Conservation (phyloP, 352 stramenopile species). For the Globisporangium megalacanthum region DNA sequence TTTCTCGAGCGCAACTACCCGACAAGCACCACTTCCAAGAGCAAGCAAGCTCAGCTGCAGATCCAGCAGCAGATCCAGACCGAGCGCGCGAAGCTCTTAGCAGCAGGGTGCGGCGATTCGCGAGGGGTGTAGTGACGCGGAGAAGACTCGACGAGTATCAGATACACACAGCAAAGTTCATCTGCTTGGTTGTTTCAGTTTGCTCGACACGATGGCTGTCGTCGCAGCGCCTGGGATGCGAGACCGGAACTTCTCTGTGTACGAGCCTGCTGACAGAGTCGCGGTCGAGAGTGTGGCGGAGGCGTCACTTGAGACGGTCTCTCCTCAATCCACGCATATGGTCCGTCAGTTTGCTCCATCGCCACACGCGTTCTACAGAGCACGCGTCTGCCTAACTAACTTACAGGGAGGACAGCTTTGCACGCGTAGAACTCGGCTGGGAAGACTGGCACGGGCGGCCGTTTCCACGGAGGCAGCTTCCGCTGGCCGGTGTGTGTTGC, state of each 20-base stretch:
- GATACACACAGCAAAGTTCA: neutral
- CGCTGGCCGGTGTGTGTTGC: constrained; percentile 9
- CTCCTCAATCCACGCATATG: no score
- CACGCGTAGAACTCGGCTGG: constrained; percentile 41
- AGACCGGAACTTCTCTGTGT: constrained; percentile 27
- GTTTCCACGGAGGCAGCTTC: constrained; percentile 51
- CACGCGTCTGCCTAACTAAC: neutral
- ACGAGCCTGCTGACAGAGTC: constrained; percentile 16
- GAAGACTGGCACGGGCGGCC: constrained; percentile 47
- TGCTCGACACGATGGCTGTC: neutral
- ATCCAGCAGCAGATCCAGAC: constrained; percentile 31
- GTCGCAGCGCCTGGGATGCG: constrained; percentile 6
- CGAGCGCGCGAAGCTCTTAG: constrained; percentile 19
- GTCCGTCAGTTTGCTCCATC: neutral
- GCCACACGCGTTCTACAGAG: neutral
- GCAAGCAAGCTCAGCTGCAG: constrained; percentile 49
- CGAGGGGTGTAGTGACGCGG: constrained; percentile 1
- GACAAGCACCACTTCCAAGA: constrained; percentile 36
- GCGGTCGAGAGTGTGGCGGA: neutral
- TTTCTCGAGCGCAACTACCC: constrained; percentile 70
- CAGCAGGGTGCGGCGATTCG: constrained; percentile 3
- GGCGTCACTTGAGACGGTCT: neutral
- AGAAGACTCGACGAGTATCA: neutral
- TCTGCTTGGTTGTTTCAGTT: neutral
- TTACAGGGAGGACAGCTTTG: constrained; percentile 44